A percentile compares a stretch with the other conserved stretches of the same genome.
These are phyloP conservation scores for Colletotrichum acutatum DNA, from an alignment of 2,329 filamentous ascomycete species.

Conservation along the genomic window DNA sequence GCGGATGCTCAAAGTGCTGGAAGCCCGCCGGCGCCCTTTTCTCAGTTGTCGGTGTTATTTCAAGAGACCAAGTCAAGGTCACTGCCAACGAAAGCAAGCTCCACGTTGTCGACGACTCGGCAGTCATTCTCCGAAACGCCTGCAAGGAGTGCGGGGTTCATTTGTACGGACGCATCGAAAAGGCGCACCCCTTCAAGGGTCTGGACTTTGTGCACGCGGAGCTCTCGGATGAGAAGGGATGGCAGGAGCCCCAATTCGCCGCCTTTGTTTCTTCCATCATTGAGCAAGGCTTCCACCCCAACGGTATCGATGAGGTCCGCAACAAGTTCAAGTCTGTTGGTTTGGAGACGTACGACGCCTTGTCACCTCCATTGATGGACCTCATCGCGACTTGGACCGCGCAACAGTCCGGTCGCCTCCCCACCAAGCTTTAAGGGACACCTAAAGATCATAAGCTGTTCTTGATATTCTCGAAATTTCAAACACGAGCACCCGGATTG, in stretches of 20 bases:
- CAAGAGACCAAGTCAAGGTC: conserved; percentile 64
- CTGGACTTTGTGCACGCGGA: conserved; percentile 77
- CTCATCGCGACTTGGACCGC: conserved; percentile 65
- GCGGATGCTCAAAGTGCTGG: conserved; percentile 79
- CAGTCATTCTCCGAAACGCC: conserved; percentile 69
- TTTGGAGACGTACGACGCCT: conserved; percentile 70
- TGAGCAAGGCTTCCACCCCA: conserved; percentile 72
- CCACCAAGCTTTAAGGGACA: conserved; percentile 17
- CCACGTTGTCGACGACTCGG: conserved; percentile 62
- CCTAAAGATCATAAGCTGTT: neutral
- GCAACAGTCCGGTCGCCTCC: conserved; percentile 52
- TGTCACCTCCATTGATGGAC: conserved; percentile 74
- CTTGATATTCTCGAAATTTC: neutral
- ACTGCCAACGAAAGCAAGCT: conserved; percentile 70
- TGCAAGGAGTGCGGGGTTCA: conserved; percentile 71
- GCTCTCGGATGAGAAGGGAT: conserved; percentile 68
- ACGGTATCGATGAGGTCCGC: conserved; percentile 65
- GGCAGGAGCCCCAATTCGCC: conserved; percentile 78
- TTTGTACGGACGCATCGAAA: conserved; percentile 72
- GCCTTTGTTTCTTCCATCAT: conserved; percentile 76
- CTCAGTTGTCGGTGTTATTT: conserved; percentile 71
- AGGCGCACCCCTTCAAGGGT: conserved; percentile 73
- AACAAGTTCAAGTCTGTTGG: conserved; percentile 63
- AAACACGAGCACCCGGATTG: neutral
- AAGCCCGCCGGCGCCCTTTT: conserved; percentile 73